Conservation (phyloP, 1,284 basidiomycete species). For the Apiotrichum akiyoshidainum region DNA sequence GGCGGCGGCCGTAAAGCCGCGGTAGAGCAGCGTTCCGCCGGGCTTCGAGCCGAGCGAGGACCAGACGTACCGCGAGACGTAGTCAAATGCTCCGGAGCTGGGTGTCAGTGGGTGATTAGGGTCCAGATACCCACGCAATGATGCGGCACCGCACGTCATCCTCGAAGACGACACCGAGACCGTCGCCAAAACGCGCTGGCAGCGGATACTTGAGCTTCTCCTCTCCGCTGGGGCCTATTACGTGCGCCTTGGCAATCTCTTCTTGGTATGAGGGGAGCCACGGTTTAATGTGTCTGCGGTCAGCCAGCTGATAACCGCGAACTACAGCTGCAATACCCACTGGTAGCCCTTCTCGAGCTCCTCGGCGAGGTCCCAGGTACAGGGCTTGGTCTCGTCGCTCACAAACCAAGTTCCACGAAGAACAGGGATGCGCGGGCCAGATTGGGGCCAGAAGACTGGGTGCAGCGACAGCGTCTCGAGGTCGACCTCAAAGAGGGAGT, state of each 20-base stretch:
- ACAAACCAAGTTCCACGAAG: constrained; percentile 56
- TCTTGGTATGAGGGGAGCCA: constrained; percentile 54
- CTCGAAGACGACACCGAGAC: constrained; percentile 55
- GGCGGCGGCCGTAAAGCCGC: constrained; percentile 51
- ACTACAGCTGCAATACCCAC: constrained; percentile 24
- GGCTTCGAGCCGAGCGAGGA: constrained; percentile 45
- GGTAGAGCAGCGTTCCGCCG: constrained; percentile 51
- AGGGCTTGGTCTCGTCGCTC: constrained; percentile 52
- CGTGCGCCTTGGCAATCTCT: constrained; percentile 54
- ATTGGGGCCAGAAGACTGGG: constrained; percentile 57
- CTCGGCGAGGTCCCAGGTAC: constrained; percentile 53
- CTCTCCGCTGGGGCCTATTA: constrained; percentile 54
- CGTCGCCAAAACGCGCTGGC: constrained; percentile 42
- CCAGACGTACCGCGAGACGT: constrained; percentile 47
- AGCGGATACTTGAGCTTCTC: constrained; percentile 56
- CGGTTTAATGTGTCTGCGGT: constrained; percentile 45
- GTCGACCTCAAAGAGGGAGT: constrained; percentile 51
- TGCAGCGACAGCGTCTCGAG: constrained; percentile 47
- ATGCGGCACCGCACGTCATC: constrained; percentile 53
- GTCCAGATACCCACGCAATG: constrained; percentile 40
- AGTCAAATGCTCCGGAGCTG: constrained; percentile 44
- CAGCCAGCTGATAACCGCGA: constrained; percentile 3
- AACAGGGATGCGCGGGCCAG: constrained; percentile 53
- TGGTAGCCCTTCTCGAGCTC: constrained; percentile 55
- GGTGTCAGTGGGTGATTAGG: neutral